phyloP scores from a whole-genome alignment of 176 grass and related monocot species.

The Poa annua region DNA sequence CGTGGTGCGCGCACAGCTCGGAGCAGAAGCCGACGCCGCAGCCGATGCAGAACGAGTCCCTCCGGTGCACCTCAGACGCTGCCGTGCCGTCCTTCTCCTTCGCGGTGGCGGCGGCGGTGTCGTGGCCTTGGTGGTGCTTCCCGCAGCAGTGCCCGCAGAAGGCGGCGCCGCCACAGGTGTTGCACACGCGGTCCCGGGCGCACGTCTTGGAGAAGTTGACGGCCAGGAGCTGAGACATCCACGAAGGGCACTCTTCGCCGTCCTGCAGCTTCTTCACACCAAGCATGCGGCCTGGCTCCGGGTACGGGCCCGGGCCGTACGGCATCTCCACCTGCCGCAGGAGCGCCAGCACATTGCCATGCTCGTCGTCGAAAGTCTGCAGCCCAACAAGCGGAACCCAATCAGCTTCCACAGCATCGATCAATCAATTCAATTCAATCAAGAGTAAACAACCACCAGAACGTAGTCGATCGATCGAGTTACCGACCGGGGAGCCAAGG shows the following conservation, averaged over 20 bases:
- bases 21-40: slow-evolving; percentile 23
- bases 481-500: background rate
- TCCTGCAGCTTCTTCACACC: background rate
- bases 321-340: background rate
- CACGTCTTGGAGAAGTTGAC: background rate
- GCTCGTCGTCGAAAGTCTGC: background rate
- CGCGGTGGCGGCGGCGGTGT: background rate
- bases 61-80: background rate
- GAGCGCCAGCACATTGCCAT: background rate
- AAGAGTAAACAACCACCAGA: background rate
- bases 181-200: background rate
- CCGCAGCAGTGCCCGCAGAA: slow-evolving; percentile 23
- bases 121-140: slow-evolving; percentile 22
- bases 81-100: background rate
- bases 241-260: background rate
- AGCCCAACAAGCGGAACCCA: background rate
- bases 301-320: too few relatives aligned
- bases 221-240: background rate
- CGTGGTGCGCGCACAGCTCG: slow-evolving; percentile 15
- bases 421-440: background rate
- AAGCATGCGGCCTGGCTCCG: background rate
- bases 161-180: background rate
- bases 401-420: background rate
- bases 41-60: slow-evolving; percentile 14
- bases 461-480: slow-evolving; percentile 11